Evolutionary conservation across 1,139 yeast genomes (phyloP).

Genomic region (Geotrichum australiense): DNA sequence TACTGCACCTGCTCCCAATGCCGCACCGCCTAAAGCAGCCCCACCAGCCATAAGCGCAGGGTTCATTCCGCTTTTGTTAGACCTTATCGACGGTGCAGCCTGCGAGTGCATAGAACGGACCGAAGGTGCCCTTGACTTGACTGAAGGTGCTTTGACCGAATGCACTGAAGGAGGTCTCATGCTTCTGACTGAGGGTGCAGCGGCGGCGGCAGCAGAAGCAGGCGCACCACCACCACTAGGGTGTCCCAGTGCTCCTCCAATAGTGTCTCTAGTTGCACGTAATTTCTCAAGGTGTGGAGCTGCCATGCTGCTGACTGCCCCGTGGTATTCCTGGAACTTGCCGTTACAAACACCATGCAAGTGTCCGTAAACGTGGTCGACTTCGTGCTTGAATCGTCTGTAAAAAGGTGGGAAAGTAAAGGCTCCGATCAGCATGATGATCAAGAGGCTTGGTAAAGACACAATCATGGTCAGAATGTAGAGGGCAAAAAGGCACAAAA

Average conservation of each 20-base stretch:
- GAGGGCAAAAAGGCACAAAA: conserved; percentile 54
- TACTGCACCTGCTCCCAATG: conserved; percentile 13
- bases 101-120: not conserved
- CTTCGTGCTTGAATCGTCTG: conserved; percentile 65
- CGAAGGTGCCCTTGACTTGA: conserved; percentile 3
- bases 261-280: conserved; percentile 19
- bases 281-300: conserved; percentile 39
- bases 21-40: conserved; percentile 14
- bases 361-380: conserved; percentile 64
- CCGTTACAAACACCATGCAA: conserved; percentile 50
- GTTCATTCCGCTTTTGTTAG: conserved; percentile 5
- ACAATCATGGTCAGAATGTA: conserved; percentile 73
- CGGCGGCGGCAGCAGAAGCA: conserved; percentile 17
- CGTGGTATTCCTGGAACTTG: conserved; percentile 48
- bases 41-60: conserved; percentile 12
- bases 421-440: conserved; percentile 51
- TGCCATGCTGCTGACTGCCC: conserved; percentile 42
- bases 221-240: conserved; percentile 19
- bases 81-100: not conserved
- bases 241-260: conserved; percentile 28
- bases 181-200: conserved; percentile 11
- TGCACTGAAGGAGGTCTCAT: conserved; percentile 11
- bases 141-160: conserved; percentile 11
- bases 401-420: conserved; percentile 77
- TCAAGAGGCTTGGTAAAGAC: conserved; percentile 61